These are phyloP conservation scores for Corchorus olitorius DNA, from an alignment of 345 rosid genomes.

Conservation along the genomic window DNA sequence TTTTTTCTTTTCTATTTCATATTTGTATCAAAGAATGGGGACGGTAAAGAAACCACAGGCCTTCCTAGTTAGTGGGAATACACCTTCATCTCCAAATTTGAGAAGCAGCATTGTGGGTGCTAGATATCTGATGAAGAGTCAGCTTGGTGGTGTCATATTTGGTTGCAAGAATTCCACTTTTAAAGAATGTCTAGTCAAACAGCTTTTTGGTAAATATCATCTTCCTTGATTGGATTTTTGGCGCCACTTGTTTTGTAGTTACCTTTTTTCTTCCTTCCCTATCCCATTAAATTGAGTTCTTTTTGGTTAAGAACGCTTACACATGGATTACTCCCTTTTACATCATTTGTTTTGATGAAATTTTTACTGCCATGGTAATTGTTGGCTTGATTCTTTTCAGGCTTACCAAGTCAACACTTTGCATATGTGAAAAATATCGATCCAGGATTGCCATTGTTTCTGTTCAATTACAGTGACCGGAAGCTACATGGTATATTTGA, in stretches of 20 bases:
- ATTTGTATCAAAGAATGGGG: constrained; percentile 47
- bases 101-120: not conserved
- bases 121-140: constrained; percentile 52
- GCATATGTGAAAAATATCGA: constrained; percentile 61
- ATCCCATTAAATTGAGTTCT: not conserved
- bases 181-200: constrained; percentile 57
- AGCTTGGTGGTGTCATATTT: constrained; percentile 74
- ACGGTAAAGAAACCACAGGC: constrained; percentile 33
- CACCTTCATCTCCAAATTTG: not conserved
- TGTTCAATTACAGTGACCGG: constrained; percentile 78
- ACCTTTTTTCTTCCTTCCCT: not conserved
- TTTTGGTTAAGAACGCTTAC: not conserved
- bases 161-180: constrained; percentile 64
- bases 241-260: not conserved
- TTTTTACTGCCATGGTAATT: constrained; percentile 14
- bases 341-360: not conserved
- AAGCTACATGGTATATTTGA: constrained; percentile 79
- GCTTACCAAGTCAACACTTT: constrained; percentile 61
- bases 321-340: not conserved
- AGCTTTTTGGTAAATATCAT: constrained; percentile 62
- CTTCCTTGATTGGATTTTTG: constrained; percentile 8
- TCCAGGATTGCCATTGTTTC: constrained; percentile 69
- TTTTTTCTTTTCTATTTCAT: not conserved
- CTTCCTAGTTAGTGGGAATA: not conserved
- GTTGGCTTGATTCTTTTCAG: constrained; percentile 40